These are phyloP conservation scores for Phytopythium montanum DNA, from an alignment of 352 stramenopile genomes.

Conservation along the genomic window DNA sequence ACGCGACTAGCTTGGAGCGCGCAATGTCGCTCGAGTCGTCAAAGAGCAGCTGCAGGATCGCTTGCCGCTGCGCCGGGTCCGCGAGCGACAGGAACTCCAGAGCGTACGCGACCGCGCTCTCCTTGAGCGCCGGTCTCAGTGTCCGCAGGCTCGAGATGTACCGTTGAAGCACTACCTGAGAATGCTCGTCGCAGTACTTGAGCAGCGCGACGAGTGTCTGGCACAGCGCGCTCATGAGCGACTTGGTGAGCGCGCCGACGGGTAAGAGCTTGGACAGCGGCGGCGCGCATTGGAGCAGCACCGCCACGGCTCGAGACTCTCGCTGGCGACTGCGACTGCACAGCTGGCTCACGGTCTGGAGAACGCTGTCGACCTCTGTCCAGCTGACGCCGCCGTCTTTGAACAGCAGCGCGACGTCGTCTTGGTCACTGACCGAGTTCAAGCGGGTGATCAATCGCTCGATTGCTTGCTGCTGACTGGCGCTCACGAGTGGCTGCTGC, in stretches of 20 bases:
- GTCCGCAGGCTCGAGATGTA: slow-evolving; percentile 49
- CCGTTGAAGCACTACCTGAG: slow-evolving; percentile 29
- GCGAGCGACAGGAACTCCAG: slow-evolving; percentile 70
- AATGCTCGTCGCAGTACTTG: slow-evolving; percentile 39
- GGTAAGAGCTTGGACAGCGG: slow-evolving; percentile 38
- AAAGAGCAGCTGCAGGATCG: slow-evolving; percentile 65
- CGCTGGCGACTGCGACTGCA: slow-evolving; percentile 44
- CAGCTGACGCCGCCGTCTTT: slow-evolving; percentile 1
- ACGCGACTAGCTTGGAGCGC: slow-evolving; percentile 68
- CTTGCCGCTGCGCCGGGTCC: slow-evolving; percentile 31
- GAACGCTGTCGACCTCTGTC: slow-evolving; percentile 17
- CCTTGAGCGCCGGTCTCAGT: slow-evolving; percentile 47
- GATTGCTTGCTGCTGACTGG: slow-evolving; percentile 50
- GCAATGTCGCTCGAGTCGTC: slow-evolving; percentile 70
- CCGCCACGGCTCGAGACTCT: slow-evolving; percentile 18
- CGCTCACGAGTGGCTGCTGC: slow-evolving; percentile 30
- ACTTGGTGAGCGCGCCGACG: slow-evolving; percentile 46
- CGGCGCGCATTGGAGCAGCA: slow-evolving; percentile 39
- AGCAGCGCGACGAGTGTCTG: slow-evolving; percentile 65
- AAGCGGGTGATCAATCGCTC: slow-evolving; percentile 37
- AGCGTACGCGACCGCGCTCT: slow-evolving; percentile 57
- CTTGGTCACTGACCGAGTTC: background rate
- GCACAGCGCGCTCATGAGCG: slow-evolving; percentile 52
- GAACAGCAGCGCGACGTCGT: background rate
- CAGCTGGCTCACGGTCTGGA: slow-evolving; percentile 44